Evolutionary conservation across 108 stramenopile species (phyloP).

Genomic region (Skeletonema grethae): DNA sequence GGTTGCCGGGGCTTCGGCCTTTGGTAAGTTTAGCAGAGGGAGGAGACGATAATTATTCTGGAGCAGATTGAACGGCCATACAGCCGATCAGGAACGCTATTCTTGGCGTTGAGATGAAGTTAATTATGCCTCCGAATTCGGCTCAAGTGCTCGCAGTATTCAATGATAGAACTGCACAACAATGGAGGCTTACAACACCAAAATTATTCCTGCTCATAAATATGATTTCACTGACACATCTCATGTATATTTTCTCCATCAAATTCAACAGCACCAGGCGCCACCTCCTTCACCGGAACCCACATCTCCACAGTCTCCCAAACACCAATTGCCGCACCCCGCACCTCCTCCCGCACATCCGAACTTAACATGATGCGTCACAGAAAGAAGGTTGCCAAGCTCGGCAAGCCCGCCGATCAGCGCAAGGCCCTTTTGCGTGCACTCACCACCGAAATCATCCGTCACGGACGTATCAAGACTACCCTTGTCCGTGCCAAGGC

Average conservation of each 20-base stretch:
- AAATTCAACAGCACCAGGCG: conserved; percentile 24
- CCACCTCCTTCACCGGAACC: conserved; percentile 44
- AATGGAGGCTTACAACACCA: not conserved
- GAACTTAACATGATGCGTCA: conserved; percentile 75
- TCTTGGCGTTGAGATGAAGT: conserved; percentile 1
- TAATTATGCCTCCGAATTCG: not conserved
- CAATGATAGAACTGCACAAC: not conserved
- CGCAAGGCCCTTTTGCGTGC: conserved; percentile 96
- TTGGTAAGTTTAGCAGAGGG: conserved; percentile 57
- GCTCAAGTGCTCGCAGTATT: not conserved
- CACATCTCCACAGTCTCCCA: conserved; percentile 20
- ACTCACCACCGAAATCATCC: conserved; percentile 95
- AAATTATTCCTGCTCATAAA: not conserved
- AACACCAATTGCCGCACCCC: conserved; percentile 19
- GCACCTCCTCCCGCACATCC: conserved; percentile 28
- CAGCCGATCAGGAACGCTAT: not conserved
- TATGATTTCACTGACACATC: conserved; percentile 3
- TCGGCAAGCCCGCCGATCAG: conserved; percentile 95
- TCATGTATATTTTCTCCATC: conserved; percentile 2
- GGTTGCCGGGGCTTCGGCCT: conserved; percentile 72
- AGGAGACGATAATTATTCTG: not conserved
- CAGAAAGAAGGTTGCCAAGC: conserved; percentile 79
- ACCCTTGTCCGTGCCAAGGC: conserved; percentile 91
- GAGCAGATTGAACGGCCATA: not conserved
- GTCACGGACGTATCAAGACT: conserved; percentile 98